Conservation (phyloP, 1,284 basidiomycete species). For the Ceratobasidium sp. region DNA sequence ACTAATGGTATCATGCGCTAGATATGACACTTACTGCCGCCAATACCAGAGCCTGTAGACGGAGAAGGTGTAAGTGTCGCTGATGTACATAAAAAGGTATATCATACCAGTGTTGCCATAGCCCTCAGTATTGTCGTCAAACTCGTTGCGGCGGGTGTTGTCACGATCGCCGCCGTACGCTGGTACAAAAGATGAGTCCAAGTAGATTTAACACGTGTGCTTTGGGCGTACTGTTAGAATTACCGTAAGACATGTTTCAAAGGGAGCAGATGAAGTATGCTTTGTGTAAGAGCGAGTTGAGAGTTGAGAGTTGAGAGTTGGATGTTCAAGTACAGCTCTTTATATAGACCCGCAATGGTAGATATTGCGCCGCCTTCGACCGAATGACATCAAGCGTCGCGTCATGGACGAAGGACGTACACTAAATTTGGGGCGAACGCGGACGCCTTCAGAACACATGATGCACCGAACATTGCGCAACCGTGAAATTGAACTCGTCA, state of each 20-base stretch:
- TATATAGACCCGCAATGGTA: not conserved
- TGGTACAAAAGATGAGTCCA: not conserved
- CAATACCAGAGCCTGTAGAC: not conserved
- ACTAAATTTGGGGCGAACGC: not conserved
- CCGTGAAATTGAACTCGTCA: conserved; percentile 12
- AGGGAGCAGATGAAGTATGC: not conserved
- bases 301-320: too few relatives aligned
- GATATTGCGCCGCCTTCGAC: not conserved
- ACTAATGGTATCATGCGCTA: not conserved
- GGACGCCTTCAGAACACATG: not conserved
- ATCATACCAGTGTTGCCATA: not conserved
- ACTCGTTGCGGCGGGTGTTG: conserved; percentile 14
- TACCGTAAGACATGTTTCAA: conserved; percentile 30
- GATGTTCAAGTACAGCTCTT: not conserved
- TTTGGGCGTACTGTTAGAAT: conserved; percentile 4
- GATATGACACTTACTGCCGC: not conserved
- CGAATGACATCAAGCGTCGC: conserved; percentile 35
- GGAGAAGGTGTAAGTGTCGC: not conserved
- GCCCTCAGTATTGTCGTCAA: conserved; percentile 14
- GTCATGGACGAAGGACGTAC: conserved; percentile 3
- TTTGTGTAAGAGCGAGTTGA: not conserved
- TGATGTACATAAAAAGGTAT: not conserved
- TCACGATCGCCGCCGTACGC: conserved; percentile 13
- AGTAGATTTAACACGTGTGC: not conserved
- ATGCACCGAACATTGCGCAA: not conserved